These are phyloP conservation scores for Aspergillus tanneri DNA, from an alignment of 2,329 filamentous ascomycete species.

Conservation along the genomic window DNA sequence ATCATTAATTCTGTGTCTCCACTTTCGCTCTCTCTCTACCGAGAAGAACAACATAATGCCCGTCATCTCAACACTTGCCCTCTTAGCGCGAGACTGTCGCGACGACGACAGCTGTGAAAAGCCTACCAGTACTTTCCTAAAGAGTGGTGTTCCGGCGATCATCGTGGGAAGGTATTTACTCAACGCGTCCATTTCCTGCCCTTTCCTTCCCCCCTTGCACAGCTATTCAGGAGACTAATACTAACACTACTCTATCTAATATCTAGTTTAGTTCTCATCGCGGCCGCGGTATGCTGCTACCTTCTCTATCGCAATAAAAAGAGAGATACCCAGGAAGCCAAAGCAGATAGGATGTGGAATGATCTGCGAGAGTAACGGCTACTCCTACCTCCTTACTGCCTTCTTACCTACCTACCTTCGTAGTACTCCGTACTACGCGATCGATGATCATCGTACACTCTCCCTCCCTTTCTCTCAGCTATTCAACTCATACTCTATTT, in stretches of 20 bases:
- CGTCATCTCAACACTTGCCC: background rate
- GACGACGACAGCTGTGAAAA: slow-evolving; percentile 13
- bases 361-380: background rate
- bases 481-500: too few relatives aligned
- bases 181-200: too few relatives aligned
- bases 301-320: slow-evolving; percentile 20
- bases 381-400: too few relatives aligned
- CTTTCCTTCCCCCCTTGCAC: too few relatives aligned
- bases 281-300: slow-evolving; percentile 13
- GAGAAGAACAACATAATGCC: background rate
- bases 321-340: slow-evolving; percentile 15
- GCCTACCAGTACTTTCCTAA: slow-evolving; percentile 18
- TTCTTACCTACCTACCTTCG: too few relatives aligned
- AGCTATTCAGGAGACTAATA: too few relatives aligned
- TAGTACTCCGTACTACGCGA: too few relatives aligned
- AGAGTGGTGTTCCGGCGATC: slow-evolving; percentile 19
- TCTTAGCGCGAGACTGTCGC: background rate
- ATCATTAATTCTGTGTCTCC: too few relatives aligned
- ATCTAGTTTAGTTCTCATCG: slow-evolving; percentile 13
- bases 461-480: too few relatives aligned
- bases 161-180: slow-evolving; percentile 19
- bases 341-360: slow-evolving; percentile 14
- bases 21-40: too few relatives aligned
- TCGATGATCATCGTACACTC: too few relatives aligned
- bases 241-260: background rate